phyloP scores from a whole-genome alignment of 768 basidiomycete species.

The Suillus sp. region DNA sequence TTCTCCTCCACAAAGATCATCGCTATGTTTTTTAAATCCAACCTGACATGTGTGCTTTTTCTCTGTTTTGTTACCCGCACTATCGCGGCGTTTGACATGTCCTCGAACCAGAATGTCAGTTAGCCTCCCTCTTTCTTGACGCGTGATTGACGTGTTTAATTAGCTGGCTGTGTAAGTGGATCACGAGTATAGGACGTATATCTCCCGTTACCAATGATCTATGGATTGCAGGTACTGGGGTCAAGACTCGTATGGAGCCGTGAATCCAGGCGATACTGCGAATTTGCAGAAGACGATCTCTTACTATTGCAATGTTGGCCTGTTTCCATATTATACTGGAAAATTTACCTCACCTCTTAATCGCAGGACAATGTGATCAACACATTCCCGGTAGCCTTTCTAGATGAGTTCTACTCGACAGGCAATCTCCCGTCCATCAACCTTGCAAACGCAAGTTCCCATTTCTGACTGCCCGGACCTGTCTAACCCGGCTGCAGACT shows the following conservation, averaged over 20 bases:
- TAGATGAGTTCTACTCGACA: slow-evolving; percentile 59
- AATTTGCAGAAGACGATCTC: slow-evolving; percentile 36
- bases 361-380: slow-evolving; percentile 57
- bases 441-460: slow-evolving; percentile 52
- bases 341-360: neutral
- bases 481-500: slow-evolving; percentile 41
- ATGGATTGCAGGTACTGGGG: slow-evolving; percentile 35
- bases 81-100: slow-evolving; percentile 27
- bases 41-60: slow-evolving; percentile 13
- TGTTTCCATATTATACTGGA: neutral
- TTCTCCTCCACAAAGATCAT: neutral
- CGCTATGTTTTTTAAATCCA: neutral
- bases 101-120: slow-evolving; percentile 27
- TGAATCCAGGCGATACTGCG: slow-evolving; percentile 29
- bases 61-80: neutral
- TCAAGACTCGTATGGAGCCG: slow-evolving; percentile 41
- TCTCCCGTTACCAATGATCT: slow-evolving; percentile 6
- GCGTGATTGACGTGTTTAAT: slow-evolving; percentile 2
- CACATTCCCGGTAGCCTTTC: slow-evolving; percentile 61
- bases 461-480: neutral
- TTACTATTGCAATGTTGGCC: slow-evolving; percentile 34
- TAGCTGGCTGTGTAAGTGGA: slow-evolving; percentile 30
- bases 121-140: neutral
- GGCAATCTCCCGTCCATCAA: slow-evolving; percentile 62
- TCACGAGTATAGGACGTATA: neutral